Evolutionary conservation across 495 filamentous ascomycete species (phyloP), one percentile per base, ranked within the genome.

Genomic region (Hypoxylon crocopeplum): DNA sequence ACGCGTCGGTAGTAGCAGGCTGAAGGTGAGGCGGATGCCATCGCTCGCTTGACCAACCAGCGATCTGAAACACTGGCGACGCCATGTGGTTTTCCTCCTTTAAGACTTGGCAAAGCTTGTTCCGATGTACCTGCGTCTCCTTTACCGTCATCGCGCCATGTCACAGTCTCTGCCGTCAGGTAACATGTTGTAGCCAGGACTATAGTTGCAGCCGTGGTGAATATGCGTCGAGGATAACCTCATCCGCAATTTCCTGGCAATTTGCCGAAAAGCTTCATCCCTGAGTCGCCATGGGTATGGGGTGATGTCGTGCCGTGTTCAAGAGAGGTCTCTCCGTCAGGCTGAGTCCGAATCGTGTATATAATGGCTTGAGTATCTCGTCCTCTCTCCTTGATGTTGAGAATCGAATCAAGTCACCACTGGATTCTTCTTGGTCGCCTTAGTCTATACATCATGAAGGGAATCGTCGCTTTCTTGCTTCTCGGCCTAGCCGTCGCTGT

Each of bases 1-100:
- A 57, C 10, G 83, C 70, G 30, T 74, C 62, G 5, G 72, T 66
- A 4, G 73, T 78, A 11, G 44, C 44, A 1, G 62, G 49, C 62
- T 78, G 44, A 83, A 40, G 4, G 73, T 78, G 63, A 80, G 72
- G 29, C 80, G 71, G 20, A 77, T 75, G 39, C 82, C 77, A 7
- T 77, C 64, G 42, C 79, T 79, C 48, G 82, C 62, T 52, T 39
- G 38, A 46, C 38, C 38, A 59, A 52, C 51, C 36, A 56, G n/a
- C 48, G 38, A 11, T 13, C 44, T 37, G 22, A 37, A 6, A 24
- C 32, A 44, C 42, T 22, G 12, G 16, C 30, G 22, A 55, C 45
- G 17, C 30, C 42, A 47, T 49, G 22, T 38, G n/a, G 48, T 30
- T 50, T 37, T 49, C 11, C 48, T 40, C 30, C 20, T 58, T 63